Evolutionary conservation across 2,329 filamentous ascomycete species (phyloP).

Genomic region (Fusarium sp.): DNA sequence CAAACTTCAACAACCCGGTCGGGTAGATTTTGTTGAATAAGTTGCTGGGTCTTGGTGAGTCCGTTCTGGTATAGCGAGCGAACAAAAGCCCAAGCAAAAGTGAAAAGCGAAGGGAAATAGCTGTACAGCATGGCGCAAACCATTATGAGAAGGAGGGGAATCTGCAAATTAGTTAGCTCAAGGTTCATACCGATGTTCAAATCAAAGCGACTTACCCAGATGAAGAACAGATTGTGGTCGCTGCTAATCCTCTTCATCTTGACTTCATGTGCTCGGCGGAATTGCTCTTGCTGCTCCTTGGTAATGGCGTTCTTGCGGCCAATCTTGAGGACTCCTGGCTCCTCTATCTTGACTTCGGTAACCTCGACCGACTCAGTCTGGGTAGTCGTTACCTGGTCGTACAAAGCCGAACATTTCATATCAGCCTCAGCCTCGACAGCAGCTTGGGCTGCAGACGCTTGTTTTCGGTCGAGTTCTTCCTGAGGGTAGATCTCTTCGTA

Average conservation of each 20-base stretch:
- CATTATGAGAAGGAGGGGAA: slow-evolving; percentile 65
- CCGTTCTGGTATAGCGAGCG: slow-evolving; percentile 53
- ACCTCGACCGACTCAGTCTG: slow-evolving; percentile 56
- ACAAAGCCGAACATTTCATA: slow-evolving; percentile 68
- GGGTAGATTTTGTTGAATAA: slow-evolving; percentile 47
- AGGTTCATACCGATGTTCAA: not conserved
- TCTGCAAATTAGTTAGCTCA: slow-evolving; percentile 56
- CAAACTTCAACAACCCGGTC: slow-evolving; percentile 50
- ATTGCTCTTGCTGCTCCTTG: slow-evolving; percentile 74
- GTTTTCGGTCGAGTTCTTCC: slow-evolving; percentile 68
- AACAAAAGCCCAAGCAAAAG: slow-evolving; percentile 54
- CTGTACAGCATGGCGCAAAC: slow-evolving; percentile 66
- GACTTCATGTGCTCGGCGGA: slow-evolving; percentile 72
- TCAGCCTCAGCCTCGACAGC: slow-evolving; percentile 72
- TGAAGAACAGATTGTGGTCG: slow-evolving; percentile 77
- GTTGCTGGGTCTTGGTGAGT: slow-evolving; percentile 47
- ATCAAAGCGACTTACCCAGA: slow-evolving; percentile 69
- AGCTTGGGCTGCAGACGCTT: slow-evolving; percentile 70
- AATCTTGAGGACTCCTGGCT: slow-evolving; percentile 67
- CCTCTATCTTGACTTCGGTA: slow-evolving; percentile 58
- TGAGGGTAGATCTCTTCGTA: slow-evolving; percentile 85
- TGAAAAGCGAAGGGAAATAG: slow-evolving; percentile 65
- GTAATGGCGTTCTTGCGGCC: slow-evolving; percentile 75
- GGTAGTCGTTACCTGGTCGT: slow-evolving; percentile 60
- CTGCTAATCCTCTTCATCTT: slow-evolving; percentile 75